Evolutionary conservation across 306 rosid genomes (phyloP).

Genomic region (Rosa lucieae): DNA sequence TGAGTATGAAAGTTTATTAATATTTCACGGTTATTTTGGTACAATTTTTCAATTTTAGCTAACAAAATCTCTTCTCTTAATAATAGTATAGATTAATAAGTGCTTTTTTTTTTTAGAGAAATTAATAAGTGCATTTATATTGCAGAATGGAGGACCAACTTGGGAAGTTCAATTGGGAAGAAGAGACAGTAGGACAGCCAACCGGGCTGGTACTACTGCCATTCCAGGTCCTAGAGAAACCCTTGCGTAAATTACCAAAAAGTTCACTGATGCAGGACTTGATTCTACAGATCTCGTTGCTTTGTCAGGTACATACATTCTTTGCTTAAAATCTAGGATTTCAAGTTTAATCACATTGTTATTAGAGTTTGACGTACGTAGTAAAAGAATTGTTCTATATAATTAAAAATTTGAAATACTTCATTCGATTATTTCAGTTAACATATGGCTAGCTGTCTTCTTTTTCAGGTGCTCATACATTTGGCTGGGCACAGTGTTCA

Average conservation of each 20-base stretch:
- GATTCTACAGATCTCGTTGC: conserved; percentile 57
- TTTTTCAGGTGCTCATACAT: conserved; percentile 45
- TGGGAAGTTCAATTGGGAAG: conserved; percentile 74
- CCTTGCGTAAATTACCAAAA: not conserved
- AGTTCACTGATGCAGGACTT: conserved; percentile 55
- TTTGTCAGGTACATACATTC: conserved; percentile 30
- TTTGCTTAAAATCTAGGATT: not conserved
- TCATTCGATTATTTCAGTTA: not conserved
- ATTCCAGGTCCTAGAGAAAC: not conserved
- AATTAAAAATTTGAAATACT: not conserved
- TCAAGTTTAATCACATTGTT: not conserved
- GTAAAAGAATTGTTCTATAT: not conserved
- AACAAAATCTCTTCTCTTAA: too few species aligned
- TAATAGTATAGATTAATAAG: too few species aligned
- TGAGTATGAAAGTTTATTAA: too few species aligned
- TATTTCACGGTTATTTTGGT: too few species aligned
- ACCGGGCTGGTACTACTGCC: conserved; percentile 2
- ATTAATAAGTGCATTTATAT: not conserved
- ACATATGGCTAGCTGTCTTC: not conserved
- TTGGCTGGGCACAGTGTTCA: conserved; percentile 38
- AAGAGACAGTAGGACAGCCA: conserved; percentile 56
- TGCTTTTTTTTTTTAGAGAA: too few species aligned
- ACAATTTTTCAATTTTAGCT: too few species aligned
- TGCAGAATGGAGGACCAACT: conserved; percentile 77
- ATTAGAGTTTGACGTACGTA: not conserved